A percentile compares a stretch with the other conserved stretches of the same genome.
Conservation (phyloP, 305 asterid species). For the Petunia hybrid region DNA sequence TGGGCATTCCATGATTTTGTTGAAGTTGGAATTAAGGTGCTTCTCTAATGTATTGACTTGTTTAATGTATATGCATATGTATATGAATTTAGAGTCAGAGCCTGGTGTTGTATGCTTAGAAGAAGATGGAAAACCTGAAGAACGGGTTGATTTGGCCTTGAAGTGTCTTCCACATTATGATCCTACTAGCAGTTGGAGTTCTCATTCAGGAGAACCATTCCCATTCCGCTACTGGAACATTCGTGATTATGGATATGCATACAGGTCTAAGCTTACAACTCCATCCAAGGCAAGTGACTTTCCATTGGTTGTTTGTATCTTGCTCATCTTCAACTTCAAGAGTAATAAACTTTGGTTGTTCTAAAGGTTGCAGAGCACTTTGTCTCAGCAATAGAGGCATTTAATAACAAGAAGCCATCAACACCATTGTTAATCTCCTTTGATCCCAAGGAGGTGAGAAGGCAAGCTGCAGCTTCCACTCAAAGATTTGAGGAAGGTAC, state of each 20-base stretch:
- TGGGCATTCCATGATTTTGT: conserved; percentile 12
- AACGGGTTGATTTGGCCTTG: conserved; percentile 78
- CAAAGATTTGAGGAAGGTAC: conserved; percentile 91
- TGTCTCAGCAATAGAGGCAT: conserved; percentile 78
- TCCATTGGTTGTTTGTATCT: conserved; percentile 29
- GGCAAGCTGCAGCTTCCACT: conserved; percentile 92
- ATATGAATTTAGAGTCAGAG: conserved; percentile 65
- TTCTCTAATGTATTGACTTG: conserved; percentile 27
- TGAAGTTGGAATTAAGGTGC: background rate
- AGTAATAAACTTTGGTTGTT: conserved; percentile 5
- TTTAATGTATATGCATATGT: background rate
- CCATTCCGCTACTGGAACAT: conserved; percentile 79
- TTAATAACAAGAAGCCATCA: conserved; percentile 61
- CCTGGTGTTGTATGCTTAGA: conserved; percentile 60
- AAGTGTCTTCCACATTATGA: conserved; percentile 80
- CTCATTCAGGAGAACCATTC: conserved; percentile 64
- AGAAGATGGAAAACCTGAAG: conserved; percentile 75
- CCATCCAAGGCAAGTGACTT: conserved; percentile 74
- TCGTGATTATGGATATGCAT: conserved; percentile 95
- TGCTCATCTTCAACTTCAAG: conserved; percentile 31
- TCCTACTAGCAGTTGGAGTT: conserved; percentile 61
- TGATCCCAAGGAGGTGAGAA: conserved; percentile 78
- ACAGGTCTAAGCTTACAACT: conserved; percentile 80
- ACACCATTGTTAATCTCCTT: conserved; percentile 76
- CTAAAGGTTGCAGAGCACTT: conserved; percentile 84